Conservation (phyloP, 2,329 filamentous ascomycete genomes). For the Talaromyces sp. region DNA sequence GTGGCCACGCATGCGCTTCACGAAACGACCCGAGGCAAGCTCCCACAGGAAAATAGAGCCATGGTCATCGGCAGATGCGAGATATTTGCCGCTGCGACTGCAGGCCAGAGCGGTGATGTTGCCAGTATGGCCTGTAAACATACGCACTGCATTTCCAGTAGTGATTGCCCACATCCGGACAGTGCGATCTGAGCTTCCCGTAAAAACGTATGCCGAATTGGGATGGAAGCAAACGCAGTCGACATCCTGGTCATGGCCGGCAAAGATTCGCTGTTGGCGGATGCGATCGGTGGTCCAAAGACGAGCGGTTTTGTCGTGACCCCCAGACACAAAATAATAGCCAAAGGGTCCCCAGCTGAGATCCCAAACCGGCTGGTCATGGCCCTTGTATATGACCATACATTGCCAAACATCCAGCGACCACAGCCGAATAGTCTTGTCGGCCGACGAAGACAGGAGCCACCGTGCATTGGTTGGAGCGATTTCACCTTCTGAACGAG, state of each 20-base stretch:
- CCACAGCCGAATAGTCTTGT: conserved; percentile 87
- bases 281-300: conserved; percentile 93
- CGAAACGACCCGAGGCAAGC: conserved; percentile 72
- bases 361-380: conserved; percentile 83
- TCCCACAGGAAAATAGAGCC: conserved; percentile 96
- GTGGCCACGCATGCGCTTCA: conserved; percentile 92
- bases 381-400: conserved; percentile 87
- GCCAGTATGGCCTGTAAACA: conserved; percentile 87
- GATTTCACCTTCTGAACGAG: conserved; percentile 43
- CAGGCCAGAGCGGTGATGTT: conserved; percentile 81
- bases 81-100: conserved; percentile 76
- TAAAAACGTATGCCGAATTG: conserved; percentile 90
- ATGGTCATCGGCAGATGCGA: conserved; percentile 84
- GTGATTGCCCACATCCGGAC: conserved; percentile 96
- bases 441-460: conserved; percentile 79
- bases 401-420: conserved; percentile 88
- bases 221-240: conserved; percentile 90
- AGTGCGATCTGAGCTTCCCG: conserved; percentile 85
- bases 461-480: conserved; percentile 62
- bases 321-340: conserved; percentile 86
- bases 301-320: conserved; percentile 83
- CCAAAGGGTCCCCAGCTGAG: conserved; percentile 87
- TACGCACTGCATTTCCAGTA: conserved; percentile 77
- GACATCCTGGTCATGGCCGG: conserved; percentile 90
- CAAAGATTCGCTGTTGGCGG: conserved; percentile 77